Evolutionary conservation across 2,329 filamentous ascomycete species (phyloP).

Genomic region (Immersiporthe knoxdaviesiana): DNA sequence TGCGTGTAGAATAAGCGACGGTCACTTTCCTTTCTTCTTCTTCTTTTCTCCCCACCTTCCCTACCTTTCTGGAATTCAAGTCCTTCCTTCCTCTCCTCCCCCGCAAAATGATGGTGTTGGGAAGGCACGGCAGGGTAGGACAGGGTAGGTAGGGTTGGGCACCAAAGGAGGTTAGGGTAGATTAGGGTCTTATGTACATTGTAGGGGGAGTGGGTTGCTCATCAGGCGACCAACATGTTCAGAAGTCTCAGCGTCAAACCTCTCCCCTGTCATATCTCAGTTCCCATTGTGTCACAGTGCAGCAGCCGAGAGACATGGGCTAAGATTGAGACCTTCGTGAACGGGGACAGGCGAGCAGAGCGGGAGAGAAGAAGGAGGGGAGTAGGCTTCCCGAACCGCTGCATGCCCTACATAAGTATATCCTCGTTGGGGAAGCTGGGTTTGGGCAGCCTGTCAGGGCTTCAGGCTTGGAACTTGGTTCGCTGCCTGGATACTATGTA

Average conservation of each 20-base stretch:
- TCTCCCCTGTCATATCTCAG: conserved; percentile 13
- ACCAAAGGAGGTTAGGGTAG: background rate
- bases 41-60: background rate
- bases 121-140: background rate
- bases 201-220: background rate
- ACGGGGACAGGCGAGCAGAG: background rate
- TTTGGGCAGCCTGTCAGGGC: background rate
- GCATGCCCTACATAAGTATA: conserved; percentile 3
- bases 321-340: conserved; percentile 14
- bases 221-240: conserved; percentile 9
- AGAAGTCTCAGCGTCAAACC: conserved; percentile 12
- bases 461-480: background rate
- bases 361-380: background rate
- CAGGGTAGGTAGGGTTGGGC: background rate
- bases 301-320: conserved; percentile 20
- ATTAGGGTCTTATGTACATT: background rate
- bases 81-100: background rate
- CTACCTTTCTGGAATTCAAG: background rate
- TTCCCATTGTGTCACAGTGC: conserved; percentile 15
- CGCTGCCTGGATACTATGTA: background rate
- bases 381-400: conserved; percentile 8
- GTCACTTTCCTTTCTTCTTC: background rate
- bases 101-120: background rate
- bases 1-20: background rate
- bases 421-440: conserved; percentile 1